Base-by-base conservation (phyloP, 306 rosid species). In the Vigna angularis region DNA sequence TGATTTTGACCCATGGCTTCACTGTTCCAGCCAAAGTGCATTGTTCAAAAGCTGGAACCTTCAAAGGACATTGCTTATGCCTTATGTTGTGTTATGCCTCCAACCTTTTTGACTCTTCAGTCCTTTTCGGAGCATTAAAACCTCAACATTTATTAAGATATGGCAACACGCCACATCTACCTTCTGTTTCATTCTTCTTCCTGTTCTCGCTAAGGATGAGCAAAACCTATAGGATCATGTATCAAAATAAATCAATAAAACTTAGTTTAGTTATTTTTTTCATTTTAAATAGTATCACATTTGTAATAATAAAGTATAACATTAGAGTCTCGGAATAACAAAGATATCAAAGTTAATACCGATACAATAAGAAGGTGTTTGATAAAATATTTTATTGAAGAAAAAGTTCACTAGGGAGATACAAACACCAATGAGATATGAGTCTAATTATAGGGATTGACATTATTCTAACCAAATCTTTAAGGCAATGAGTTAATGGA, bases 91-190 rank as follows among this genome's bases (percentile, higher is more conserved):
- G 50, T 50, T 26, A 16, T 48, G 74, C 15, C 20, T 44, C 66
- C 32, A 44, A n/a, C 10, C 30, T 38, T 24, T 18, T 38, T 70
- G 24, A 20, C 56, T 22, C 48, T 71, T 24, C 1, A 14, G 47
- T 79, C 77, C 18, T 61, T 70, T 61, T 70, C 53, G 17, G n/a
- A 77, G 50, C 66, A 55, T 77, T 66, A 79, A 3, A 52, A 45
- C 3, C 3, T n/a, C 70, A 57, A 26, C 52, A 36, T 32, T 16
- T 62, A 62, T 59, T 28, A 13, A 13, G 66, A 59, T 57, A 58
- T 58, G 34, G 34, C 34, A 30, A 30, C 34, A 30, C 34, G 18
- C 17, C 18, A 56, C 6, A 55, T 20, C 61, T 0, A 9, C 3
- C 7, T 58, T 58, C 17, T 8, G 9, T 26, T 24, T 26, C 1